These are phyloP conservation scores for Xylariaceae sp. DNA, from an alignment of 2,329 filamentous ascomycete species.

Conservation along the genomic window DNA sequence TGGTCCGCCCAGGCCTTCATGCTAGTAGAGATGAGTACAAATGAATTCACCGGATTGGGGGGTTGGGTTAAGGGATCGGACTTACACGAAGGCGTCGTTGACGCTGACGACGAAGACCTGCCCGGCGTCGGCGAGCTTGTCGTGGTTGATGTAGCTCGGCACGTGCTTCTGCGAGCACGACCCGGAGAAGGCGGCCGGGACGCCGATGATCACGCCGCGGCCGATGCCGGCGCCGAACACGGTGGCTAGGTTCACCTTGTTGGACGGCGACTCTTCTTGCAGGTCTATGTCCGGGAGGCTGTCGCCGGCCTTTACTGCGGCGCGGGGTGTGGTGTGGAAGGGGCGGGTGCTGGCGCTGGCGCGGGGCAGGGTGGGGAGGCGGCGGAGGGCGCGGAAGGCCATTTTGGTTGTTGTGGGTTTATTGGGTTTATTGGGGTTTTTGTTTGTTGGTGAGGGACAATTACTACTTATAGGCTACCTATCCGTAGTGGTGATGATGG, in stretches of 20 bases:
- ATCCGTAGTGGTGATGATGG: too few relatives aligned
- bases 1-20: slow-evolving; percentile 85
- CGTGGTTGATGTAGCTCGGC: slow-evolving; percentile 79
- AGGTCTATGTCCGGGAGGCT: slow-evolving; percentile 72
- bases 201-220: slow-evolving; percentile 79
- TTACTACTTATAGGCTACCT: too few relatives aligned
- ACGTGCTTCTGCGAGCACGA: slow-evolving; percentile 64
- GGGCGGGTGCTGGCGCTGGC: slow-evolving; percentile 28
- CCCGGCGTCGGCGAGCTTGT: slow-evolving; percentile 72
- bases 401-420: slow-evolving; percentile 20
- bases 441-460: too few relatives aligned
- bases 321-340: slow-evolving; percentile 63
- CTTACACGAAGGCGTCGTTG: slow-evolving; percentile 93
- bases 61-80: too few relatives aligned
- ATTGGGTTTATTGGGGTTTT: neutral
- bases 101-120: slow-evolving; percentile 86
- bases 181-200: slow-evolving; percentile 70
- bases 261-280: slow-evolving; percentile 80
- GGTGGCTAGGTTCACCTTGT: slow-evolving; percentile 81
- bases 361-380: slow-evolving; percentile 14
- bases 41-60: neutral
- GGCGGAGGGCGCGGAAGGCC: slow-evolving; percentile 29
- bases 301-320: slow-evolving; percentile 73
- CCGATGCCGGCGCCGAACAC: slow-evolving; percentile 58
- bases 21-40: too few relatives aligned